phyloP scores from a whole-genome alignment of 352 stramenopile species.

The Blastocystis sp. region DNA sequence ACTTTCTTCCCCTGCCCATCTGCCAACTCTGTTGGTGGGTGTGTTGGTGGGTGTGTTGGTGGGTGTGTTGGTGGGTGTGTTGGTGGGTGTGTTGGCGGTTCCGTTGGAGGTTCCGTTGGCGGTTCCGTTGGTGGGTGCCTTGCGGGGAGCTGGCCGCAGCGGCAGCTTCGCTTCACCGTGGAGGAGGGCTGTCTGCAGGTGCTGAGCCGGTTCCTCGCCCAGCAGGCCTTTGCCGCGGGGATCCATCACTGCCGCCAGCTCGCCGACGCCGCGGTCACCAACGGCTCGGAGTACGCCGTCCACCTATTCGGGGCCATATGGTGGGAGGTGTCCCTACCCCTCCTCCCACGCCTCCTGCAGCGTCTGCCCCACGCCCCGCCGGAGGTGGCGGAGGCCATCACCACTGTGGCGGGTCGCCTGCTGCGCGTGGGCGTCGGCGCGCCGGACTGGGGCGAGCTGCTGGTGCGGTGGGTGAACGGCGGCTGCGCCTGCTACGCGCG shows the following conservation, averaged over 20 bases:
- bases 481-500: neutral
- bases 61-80: neutral
- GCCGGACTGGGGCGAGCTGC: neutral
- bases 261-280: neutral
- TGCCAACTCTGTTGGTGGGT: no score
- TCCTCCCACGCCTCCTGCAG: neutral
- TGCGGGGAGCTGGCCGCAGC: neutral
- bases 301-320: slow-evolving; percentile 4
- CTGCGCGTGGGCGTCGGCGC: neutral
- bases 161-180: neutral
- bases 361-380: neutral
- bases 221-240: neutral
- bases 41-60: no score
- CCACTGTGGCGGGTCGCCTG: neutral
- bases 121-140: neutral
- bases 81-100: no score
- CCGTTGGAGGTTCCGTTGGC: no score
- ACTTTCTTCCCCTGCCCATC: neutral
- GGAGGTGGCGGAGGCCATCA: neutral
- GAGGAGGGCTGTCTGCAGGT: slow-evolving; percentile 9
- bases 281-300: neutral
- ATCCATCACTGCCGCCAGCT: neutral
- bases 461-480: neutral
- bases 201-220: neutral
- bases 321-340: neutral